Evolutionary conservation across 2,329 filamentous ascomycete genomes (phyloP), one percentile per base, ranked within the genome.

Genomic region (Penicillium sp.): DNA sequence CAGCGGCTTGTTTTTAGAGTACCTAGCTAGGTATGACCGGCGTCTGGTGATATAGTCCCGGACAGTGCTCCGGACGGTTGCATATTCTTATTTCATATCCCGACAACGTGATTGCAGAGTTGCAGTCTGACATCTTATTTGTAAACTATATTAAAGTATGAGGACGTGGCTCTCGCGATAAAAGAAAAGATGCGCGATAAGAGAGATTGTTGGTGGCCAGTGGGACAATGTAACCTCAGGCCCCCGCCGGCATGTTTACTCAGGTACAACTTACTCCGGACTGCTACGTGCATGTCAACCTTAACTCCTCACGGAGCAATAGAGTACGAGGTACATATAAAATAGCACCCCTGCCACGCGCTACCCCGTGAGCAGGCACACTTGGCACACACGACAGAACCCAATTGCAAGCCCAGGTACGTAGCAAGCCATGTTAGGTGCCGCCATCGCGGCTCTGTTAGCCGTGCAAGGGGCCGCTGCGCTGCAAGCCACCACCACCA

Each of bases 391-490:
- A 14, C 8, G 18, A 16, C 24, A 20, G 8, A 23, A 16, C 3
- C 11, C 20, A 38, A 20, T 33, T 8, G 18, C 3, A 9, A 3
- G 6, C 23, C 23, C 50, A 5, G 3, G 5, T n/a, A n/a, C n/a
- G n/a, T 1, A 24, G 11, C 14, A 55, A 14, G 8, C 18, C 21
- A 57, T 47, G 46, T 49, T 52, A 16, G 11, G 26, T 40, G 24
- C 56, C 46, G 26, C 45, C 16, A 24, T 53, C 18, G 51, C 30
- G 7, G 56, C 24, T n/a, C 18, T 58, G 9, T 43, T 54, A 18
- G 28, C 9, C 16, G 56, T 28, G 38, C 56, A 54, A 50, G 51
- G 46, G 51, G 47, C 26, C 9, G n/a, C 35, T 26, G 56, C 55
- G 3, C 48, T 52, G 18, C 20, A 47, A 48, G 45, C 45, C 16